Conservation (phyloP, 164 flowering plant species). For the Brasenia schreberi region DNA sequence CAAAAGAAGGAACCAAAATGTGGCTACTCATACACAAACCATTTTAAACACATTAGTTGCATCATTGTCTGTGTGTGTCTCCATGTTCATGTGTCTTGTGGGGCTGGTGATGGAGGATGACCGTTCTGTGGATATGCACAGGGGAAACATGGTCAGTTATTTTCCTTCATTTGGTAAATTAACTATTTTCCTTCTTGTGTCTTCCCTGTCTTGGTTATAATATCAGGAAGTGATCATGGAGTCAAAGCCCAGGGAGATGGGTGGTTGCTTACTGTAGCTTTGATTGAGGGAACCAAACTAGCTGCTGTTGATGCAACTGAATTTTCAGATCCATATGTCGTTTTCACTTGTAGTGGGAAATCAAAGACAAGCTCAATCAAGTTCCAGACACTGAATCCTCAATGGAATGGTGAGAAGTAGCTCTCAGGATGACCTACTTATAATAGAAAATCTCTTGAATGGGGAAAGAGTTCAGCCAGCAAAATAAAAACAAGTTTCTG, state of each 20-base stretch:
- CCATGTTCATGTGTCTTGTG: too few relatives aligned
- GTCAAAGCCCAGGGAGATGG: slow-evolving; percentile 95
- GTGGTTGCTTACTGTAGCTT: slow-evolving; percentile 89
- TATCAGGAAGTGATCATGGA: slow-evolving; percentile 84
- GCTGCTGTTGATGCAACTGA: slow-evolving; percentile 87
- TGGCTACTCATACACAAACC: too few relatives aligned
- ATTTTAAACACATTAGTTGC: too few relatives aligned
- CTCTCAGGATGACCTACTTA: not conserved
- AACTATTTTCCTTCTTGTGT: not conserved
- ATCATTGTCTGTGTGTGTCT: too few relatives aligned
- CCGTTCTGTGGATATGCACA: too few relatives aligned
- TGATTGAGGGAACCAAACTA: slow-evolving; percentile 74
- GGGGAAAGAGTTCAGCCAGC: not conserved
- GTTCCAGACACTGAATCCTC: slow-evolving; percentile 77
- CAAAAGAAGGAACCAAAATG: too few relatives aligned
- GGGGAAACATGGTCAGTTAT: too few relatives aligned
- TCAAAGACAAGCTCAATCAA: slow-evolving; percentile 88
- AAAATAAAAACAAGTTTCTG: too few relatives aligned
- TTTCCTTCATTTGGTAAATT: not conserved
- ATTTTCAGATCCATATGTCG: slow-evolving; percentile 84
- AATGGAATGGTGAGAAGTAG: slow-evolving; percentile 65
- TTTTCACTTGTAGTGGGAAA: slow-evolving; percentile 87
- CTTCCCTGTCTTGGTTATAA: not conserved
- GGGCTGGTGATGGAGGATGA: too few relatives aligned
- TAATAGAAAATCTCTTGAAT: not conserved